Percentiles rank a stretch among this genome's conserved stretches.
Evolutionary conservation across 169 alveolate species (phyloP).

Genomic region (Perkinsus chesapeaki): DNA sequence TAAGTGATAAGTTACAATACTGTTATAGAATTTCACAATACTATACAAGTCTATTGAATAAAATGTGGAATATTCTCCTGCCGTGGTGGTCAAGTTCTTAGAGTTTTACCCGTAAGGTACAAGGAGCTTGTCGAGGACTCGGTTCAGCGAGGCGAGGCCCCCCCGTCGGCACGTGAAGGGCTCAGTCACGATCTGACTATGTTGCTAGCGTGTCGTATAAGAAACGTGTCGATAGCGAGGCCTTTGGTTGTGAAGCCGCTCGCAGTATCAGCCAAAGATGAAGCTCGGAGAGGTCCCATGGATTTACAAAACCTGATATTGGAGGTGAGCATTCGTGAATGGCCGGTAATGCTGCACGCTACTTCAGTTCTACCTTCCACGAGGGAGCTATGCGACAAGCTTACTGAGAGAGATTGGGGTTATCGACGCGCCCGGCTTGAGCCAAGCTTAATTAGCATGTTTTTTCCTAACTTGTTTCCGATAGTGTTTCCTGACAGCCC

Average conservation of each 20-base stretch:
- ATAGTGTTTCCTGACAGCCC: background rate
- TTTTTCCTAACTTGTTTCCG: background rate
- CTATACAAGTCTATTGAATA: too few relatives aligned
- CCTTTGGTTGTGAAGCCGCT: background rate
- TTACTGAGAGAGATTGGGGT: background rate
- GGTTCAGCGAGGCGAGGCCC: background rate
- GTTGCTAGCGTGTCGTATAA: background rate
- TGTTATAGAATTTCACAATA: too few relatives aligned
- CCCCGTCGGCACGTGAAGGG: background rate
- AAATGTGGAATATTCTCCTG: too few relatives aligned
- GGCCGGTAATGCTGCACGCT: background rate
- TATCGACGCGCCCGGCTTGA: background rate
- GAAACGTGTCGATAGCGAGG: background rate
- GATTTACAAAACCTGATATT: background rate
- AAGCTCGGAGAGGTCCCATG: background rate
- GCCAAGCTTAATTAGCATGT: background rate
- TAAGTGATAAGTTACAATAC: too few relatives aligned
- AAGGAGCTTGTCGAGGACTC: background rate
- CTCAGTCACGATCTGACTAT: background rate
- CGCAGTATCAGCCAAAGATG: background rate
- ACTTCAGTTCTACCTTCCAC: background rate
- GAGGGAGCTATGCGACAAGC: background rate
- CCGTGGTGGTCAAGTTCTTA: too few relatives aligned
- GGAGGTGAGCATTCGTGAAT: background rate
- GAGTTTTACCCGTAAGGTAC: background rate